Evolutionary conservation across 1,284 basidiomycete genomes (phyloP), one percentile per base, ranked within the genome.

Genomic region (Leccinum fallax): DNA sequence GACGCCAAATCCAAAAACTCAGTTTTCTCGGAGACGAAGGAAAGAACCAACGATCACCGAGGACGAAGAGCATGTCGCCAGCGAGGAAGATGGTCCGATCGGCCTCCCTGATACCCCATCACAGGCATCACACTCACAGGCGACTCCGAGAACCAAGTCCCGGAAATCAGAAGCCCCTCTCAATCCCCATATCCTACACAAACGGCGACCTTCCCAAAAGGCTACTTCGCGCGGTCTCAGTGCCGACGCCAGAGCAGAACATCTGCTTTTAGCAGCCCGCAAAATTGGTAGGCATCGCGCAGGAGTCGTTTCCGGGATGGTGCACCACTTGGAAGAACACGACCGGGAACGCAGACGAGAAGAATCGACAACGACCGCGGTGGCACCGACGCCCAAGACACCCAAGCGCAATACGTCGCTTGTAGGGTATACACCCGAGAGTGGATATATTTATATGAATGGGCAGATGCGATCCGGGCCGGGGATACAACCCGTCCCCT

Each of bases 191-290:
- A 66, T 60, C 36, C n/a, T 43, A 24, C 64, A 64, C 19, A 76
- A 65, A 62, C 72, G 70, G 5, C 72, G 71, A 21, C 61, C 65
- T 15, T 73, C 63, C 51, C 69, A 72, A 21, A 77, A 73, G 52
- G 52, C 55, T 6, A 11, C 34, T 8, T 63, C 61, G 3, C 70
- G 65, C 21, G 63, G 67, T 11, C 55, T 78, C 2, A 75, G 79
- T 34, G 72, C 79, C 3, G 83, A 84, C 60, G 82, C 83, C 7
- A 78, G 81, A 26, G 74, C 76, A 11, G 82, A 84, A 62, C 81
- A 81, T 62, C 70, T 85, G 19, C 71, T 84, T 9, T 69, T 80
- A 19, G 83, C 83, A 3, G 81, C 81, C n/a, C 76, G 81, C 40
- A 81, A 69, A 60, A 69, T 84, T 0, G 83, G 83, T 9, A 78